Conservation (phyloP, 305 asterid species). For the Fraxinus nigra region DNA sequence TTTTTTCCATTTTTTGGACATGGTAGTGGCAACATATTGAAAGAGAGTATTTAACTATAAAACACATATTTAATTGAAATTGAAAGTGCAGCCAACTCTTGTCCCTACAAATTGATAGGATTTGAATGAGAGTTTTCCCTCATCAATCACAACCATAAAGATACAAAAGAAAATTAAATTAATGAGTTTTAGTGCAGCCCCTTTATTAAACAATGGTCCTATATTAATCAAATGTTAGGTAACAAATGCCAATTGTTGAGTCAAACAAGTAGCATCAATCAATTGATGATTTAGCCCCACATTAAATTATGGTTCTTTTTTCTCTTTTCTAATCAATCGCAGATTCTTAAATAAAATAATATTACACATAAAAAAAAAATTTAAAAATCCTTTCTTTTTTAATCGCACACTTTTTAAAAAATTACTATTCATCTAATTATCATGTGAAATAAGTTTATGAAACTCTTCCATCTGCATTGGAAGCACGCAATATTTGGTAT, state of each 20-base stretch:
- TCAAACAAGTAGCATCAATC: neutral
- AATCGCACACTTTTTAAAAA: too few species aligned
- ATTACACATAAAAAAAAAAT: too few species aligned
- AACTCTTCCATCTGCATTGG: neutral
- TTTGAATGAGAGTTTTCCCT: neutral
- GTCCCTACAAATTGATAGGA: constrained; percentile 11
- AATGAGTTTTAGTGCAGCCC: neutral
- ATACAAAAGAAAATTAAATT: neutral
- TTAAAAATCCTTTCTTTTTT: too few species aligned
- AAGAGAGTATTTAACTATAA: neutral
- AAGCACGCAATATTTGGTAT: neutral
- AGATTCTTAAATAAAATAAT: too few species aligned
- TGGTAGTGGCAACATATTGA: neutral
- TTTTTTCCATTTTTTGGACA: neutral
- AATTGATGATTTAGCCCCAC: neutral
- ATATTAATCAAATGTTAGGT: constrained; percentile 8
- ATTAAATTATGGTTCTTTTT: too few species aligned
- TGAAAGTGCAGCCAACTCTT: neutral
- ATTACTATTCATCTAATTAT: too few species aligned
- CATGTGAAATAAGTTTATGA: neutral
- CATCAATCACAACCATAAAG: constrained; percentile 9
- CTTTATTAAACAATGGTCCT: neutral
- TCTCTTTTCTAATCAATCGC: too few species aligned
- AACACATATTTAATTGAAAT: neutral
- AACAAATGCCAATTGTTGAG: neutral